phyloP scores from a whole-genome alignment of 148 eudicot species.

The Arbutus unedo region DNA sequence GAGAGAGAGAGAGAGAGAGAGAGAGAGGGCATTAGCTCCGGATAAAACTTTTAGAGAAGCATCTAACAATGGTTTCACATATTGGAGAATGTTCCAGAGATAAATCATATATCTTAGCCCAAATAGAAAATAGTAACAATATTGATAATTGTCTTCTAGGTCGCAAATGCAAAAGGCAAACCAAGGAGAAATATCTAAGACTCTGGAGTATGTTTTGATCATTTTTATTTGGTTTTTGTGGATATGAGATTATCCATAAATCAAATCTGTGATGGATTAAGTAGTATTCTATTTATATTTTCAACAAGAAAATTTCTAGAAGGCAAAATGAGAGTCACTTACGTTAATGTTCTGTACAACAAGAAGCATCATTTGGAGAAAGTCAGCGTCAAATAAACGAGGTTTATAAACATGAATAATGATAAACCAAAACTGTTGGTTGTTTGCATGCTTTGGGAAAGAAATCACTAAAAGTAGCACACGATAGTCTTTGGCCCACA shows the following conservation, averaged over 20 bases:
- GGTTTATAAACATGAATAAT: neutral
- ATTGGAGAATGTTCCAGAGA: neutral
- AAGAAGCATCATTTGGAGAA: neutral
- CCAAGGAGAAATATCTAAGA: conserved; percentile 1
- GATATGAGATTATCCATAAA: neutral
- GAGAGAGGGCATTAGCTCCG: neutral
- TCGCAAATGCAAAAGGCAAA: neutral
- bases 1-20: conserved; percentile 1
- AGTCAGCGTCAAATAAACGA: neutral
- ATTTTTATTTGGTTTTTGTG: neutral
- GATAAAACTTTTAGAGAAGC: neutral
- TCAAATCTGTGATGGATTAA: conserved; percentile 1
- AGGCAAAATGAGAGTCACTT: neutral
- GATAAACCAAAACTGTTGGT: no score
- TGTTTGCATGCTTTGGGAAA: no score
- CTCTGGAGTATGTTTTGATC: neutral
- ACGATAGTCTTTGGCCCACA: no score
- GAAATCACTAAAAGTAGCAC: no score
- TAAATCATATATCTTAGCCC: neutral
- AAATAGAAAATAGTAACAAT: neutral
- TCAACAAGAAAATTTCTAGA: neutral
- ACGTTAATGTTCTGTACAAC: neutral
- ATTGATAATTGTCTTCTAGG: neutral
- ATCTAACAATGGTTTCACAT: neutral
- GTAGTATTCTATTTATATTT: neutral